Conservation (phyloP, 345 rosid genomes). For the Euphorbia pulcherrima region DNA sequence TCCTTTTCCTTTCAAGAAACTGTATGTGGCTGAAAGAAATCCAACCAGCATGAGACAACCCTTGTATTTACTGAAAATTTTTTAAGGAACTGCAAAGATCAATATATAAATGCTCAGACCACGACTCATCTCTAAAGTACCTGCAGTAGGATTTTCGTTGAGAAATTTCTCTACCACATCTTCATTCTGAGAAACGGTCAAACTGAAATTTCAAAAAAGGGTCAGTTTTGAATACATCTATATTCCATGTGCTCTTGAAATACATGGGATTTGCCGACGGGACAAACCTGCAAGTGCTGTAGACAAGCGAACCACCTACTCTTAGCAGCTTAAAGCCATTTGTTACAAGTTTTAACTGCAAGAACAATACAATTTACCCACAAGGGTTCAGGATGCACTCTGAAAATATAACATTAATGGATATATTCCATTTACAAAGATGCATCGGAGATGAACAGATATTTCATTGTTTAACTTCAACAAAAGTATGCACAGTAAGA, state of each 20-base stretch:
- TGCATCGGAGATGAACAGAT: not conserved
- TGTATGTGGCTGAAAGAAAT: too few relatives aligned
- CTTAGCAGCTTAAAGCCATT: slow-evolving; percentile 81
- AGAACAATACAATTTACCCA: not conserved
- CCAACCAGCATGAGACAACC: not conserved
- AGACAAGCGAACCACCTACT: slow-evolving; percentile 72
- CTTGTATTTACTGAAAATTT: not conserved
- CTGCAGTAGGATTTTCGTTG: slow-evolving; percentile 60
- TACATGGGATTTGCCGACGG: not conserved
- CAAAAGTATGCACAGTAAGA: not conserved
- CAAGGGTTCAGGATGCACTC: not conserved
- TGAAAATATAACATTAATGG: not conserved
- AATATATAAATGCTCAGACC: not conserved
- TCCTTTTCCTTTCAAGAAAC: too few relatives aligned
- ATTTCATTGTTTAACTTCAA: not conserved
- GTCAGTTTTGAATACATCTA: not conserved
- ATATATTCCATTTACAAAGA: not conserved
- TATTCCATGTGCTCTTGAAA: not conserved
- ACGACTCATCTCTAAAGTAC: slow-evolving; percentile 26
- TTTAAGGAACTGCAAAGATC: not conserved
- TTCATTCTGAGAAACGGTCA: slow-evolving; percentile 91
- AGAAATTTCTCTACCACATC: slow-evolving; percentile 73
- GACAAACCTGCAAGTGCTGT: slow-evolving; percentile 91
- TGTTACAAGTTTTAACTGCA: slow-evolving; percentile 64
- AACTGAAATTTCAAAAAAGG: slow-evolving; percentile 41